Evolutionary conservation across 2,329 filamentous ascomycete genomes (phyloP).

Genomic region (Ascosphaera aggregata): DNA sequence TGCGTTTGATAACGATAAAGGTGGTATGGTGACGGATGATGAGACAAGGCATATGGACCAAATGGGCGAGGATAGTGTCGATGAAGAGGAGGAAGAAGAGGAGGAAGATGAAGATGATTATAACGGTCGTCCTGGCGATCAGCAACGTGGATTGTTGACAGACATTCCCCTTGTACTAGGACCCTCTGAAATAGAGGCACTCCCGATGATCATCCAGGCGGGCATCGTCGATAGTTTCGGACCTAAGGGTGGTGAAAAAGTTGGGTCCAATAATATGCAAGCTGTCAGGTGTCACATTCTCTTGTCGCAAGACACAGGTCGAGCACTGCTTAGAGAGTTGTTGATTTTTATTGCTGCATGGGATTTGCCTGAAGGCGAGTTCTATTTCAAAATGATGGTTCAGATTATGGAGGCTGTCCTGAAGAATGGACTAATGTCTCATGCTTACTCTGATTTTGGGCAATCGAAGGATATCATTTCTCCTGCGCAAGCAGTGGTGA

Average conservation of each 20-base stretch:
- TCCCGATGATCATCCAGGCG: constrained; percentile 94
- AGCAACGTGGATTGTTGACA: constrained; percentile 56
- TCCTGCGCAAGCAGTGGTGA: constrained; percentile 76
- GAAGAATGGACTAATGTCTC: constrained; percentile 69
- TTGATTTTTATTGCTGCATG: constrained; percentile 93
- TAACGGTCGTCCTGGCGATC: constrained; percentile 25
- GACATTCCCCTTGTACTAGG: constrained; percentile 89
- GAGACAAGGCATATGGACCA: constrained; percentile 20
- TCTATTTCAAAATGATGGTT: constrained; percentile 91
- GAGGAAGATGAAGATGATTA: constrained; percentile 30
- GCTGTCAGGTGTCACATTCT: constrained; percentile 77
- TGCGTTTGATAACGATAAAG: constrained; percentile 18
- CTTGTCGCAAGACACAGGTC: constrained; percentile 69
- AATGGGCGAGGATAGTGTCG: constrained; percentile 21
- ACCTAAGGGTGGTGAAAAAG: constrained; percentile 37
- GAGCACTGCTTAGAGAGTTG: constrained; percentile 71
- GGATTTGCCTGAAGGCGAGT: constrained; percentile 80
- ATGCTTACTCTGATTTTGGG: constrained; percentile 74
- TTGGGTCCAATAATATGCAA: constrained; percentile 52
- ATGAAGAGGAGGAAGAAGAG: constrained; percentile 29
- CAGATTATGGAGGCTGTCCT: constrained; percentile 90
- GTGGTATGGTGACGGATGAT: constrained; percentile 18
- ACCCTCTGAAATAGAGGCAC: constrained; percentile 81
- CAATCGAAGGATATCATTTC: constrained; percentile 94
- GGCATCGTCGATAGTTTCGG: constrained; percentile 71